phyloP scores from a whole-genome alignment of 2,329 filamentous ascomycete species.

The Neobulgaria alba region DNA sequence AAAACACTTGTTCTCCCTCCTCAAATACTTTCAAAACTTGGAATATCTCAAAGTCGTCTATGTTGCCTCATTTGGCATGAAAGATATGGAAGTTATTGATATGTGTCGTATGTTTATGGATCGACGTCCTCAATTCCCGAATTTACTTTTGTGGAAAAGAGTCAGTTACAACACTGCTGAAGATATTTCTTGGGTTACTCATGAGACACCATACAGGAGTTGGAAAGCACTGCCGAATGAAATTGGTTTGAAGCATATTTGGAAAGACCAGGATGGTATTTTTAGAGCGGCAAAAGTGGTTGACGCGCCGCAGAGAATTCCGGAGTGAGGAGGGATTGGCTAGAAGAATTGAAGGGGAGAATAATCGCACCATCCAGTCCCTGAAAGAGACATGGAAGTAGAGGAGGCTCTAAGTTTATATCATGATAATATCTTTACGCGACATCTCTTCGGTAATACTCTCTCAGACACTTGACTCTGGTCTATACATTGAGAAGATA shows the following conservation, averaged over 20 bases:
- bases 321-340: too few relatives aligned
- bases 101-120: conserved; percentile 12
- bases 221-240: conserved; percentile 6
- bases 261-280: conserved; percentile 8
- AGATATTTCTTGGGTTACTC: conserved; percentile 16
- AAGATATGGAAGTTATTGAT: conserved; percentile 16
- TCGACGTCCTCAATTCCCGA: conserved; percentile 6
- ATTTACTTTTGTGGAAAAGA: conserved; percentile 11
- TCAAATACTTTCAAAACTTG: conserved; percentile 15
- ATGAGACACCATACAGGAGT: conserved; percentile 11
- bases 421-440: too few relatives aligned
- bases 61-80: conserved; percentile 3
- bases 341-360: too few relatives aligned
- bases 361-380: too few relatives aligned
- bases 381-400: too few relatives aligned
- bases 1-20: conserved; percentile 14
- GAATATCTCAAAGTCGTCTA: conserved; percentile 13
- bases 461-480: too few relatives aligned
- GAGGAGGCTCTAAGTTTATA: too few relatives aligned
- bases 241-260: conserved; percentile 3
- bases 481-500: too few relatives aligned
- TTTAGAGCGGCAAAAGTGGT: conserved; percentile 7
- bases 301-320: conserved; percentile 7
- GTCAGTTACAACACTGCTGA: conserved; percentile 11
- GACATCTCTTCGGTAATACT: too few relatives aligned